Base-by-base conservation (phyloP, 1,139 yeast species). In the Meyerozyma elateridarum region DNA sequence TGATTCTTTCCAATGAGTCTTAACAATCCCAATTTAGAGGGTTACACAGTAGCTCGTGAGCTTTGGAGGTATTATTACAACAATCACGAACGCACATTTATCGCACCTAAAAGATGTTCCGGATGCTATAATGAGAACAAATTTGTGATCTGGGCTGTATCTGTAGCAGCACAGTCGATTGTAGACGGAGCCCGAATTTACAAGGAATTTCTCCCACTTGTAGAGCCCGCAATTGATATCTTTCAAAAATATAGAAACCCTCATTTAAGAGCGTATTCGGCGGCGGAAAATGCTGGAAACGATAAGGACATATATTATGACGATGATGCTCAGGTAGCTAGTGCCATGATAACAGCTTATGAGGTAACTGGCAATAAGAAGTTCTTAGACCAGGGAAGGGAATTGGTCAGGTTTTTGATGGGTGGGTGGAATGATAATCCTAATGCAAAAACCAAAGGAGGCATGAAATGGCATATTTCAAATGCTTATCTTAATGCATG, bases 301-400 rank as follows among this genome's bases (percentile, higher is more conserved):
- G 81, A 79, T 51, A 61, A 61, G 30, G 88, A 81, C 50, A 75
- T 81, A 30, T 79, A 80, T 52, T 80, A 77, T 44, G 89, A 81
- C 51, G 89, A 81, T 48, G 83, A 80, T 49, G 89, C 88, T 4
- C 89, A 81, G 50, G 79, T 79, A 11, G 81, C 84, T 13, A 68
- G 80, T 44, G 82, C 82, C 8, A 65, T 79, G 47, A 59, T 81
- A 36, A 70, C 80, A 2, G 85, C 85, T 1, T 81, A 76, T 48
- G 87, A 80, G 46, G 85, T 77, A 15, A 79, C 87, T 1, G 73
- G 74, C 1, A 70, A 79, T 41, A 60, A 59, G 42, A 58, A 59
- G 31, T 76, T 62, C 47, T 60, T 80, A 42, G 78, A 73, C 42
- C 67, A 66, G 47, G 83, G 79, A 6, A 63, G 76, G 33, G 84